phyloP scores from a whole-genome alignment of 2,329 filamentous ascomycete genomes.

The Sarocladiaceae sp. region DNA sequence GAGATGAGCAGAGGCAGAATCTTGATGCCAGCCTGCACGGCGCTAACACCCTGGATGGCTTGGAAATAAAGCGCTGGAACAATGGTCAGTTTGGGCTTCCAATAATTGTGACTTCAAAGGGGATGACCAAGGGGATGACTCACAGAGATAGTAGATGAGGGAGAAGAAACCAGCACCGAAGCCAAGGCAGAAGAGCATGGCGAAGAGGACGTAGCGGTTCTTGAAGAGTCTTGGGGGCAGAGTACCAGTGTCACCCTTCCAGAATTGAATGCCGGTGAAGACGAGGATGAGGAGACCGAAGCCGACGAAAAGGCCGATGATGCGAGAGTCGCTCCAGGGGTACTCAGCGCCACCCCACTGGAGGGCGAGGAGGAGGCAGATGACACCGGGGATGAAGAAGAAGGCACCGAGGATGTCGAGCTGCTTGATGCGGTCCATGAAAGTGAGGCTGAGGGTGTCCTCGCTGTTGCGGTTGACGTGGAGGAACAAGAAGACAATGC shows the following conservation, averaged over 20 bases:
- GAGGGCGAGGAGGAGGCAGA: conserved; percentile 48
- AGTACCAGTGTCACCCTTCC: conserved; percentile 35
- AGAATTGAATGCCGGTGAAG: conserved; percentile 42
- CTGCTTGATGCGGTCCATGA: conserved; percentile 32
- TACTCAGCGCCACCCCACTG: conserved; percentile 50
- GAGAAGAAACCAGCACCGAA: conserved; percentile 47
- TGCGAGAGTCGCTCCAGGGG: conserved; percentile 40
- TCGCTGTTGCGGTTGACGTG: conserved; percentile 30
- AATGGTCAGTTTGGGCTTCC: background rate
- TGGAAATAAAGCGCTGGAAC: conserved; percentile 41
- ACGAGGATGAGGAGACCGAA: conserved; percentile 36
- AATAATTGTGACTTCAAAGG: background rate
- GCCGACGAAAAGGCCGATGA: conserved; percentile 46
- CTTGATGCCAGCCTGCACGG: conserved; percentile 23
- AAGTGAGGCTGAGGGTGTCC: conserved; percentile 23
- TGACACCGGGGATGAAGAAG: conserved; percentile 45
- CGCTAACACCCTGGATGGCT: conserved; percentile 30
- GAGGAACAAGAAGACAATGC: conserved; percentile 41
- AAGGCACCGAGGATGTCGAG: conserved; percentile 43
- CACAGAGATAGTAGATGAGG: conserved; percentile 47
- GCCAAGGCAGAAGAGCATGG: conserved; percentile 39
- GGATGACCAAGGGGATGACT: conserved; percentile 16
- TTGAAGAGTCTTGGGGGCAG: conserved; percentile 40
- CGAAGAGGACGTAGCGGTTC: conserved; percentile 32
- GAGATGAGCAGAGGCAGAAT: conserved; percentile 22